Evolutionary conservation across 164 flowering plant genomes (phyloP).

Genomic region (Sextonia rubra): DNA sequence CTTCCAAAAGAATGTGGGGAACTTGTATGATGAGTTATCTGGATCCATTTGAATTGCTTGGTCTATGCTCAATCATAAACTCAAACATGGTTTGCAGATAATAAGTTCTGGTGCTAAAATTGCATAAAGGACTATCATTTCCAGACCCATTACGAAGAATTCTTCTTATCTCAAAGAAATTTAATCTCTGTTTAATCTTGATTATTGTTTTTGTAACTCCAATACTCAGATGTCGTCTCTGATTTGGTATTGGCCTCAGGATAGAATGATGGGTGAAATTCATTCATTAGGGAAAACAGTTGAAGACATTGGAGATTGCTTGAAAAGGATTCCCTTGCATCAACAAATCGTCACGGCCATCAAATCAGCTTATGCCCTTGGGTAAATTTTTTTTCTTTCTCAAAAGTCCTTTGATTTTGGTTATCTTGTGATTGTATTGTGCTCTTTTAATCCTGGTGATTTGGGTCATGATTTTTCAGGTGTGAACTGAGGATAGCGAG

Average conservation of each 20-base stretch:
- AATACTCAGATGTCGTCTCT: neutral
- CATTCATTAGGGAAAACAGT: conserved; percentile 55
- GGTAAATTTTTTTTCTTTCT: conserved; percentile 36
- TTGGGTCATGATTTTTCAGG: conserved; percentile 27
- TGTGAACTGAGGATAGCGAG: conserved; percentile 76
- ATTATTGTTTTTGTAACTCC: too few relatives aligned
- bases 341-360: conserved; percentile 47
- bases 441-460: neutral
- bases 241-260: conserved; percentile 29
- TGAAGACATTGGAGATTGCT: conserved; percentile 56
- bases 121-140: too few relatives aligned
- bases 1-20: too few relatives aligned
- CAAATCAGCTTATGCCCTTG: conserved; percentile 53
- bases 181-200: too few relatives aligned
- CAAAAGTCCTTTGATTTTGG: neutral
- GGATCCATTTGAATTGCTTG: too few relatives aligned
- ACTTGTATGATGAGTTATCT: too few relatives aligned
- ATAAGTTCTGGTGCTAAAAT: too few relatives aligned
- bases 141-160: too few relatives aligned
- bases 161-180: too few relatives aligned
- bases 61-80: too few relatives aligned
- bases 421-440: neutral
- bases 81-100: too few relatives aligned
- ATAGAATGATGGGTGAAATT: conserved; percentile 58
- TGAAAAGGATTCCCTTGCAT: conserved; percentile 45